phyloP scores from a whole-genome alignment of 768 basidiomycete species.

The Trametes maxima region DNA sequence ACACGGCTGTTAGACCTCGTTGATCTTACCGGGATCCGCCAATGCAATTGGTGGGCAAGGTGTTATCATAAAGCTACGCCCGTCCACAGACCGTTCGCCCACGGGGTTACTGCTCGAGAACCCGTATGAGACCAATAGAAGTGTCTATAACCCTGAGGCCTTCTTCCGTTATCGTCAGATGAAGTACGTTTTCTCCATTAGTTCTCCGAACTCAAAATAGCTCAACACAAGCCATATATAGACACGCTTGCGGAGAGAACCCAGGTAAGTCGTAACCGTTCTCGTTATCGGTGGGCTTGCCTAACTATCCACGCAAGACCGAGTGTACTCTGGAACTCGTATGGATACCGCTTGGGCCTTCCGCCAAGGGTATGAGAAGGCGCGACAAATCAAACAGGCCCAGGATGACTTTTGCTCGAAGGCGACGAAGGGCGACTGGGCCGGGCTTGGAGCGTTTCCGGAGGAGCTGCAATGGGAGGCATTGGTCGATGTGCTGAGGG shows the following conservation, averaged over 20 bases:
- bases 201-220: not conserved
- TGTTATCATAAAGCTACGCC: slow-evolving; percentile 76
- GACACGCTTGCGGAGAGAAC: slow-evolving; percentile 47
- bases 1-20: slow-evolving; percentile 44
- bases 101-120: slow-evolving; percentile 78
- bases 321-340: slow-evolving; percentile 39
- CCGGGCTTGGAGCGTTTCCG: slow-evolving; percentile 57
- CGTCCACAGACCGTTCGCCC: slow-evolving; percentile 69
- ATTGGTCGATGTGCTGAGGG: slow-evolving; percentile 75
- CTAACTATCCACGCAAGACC: slow-evolving; percentile 8
- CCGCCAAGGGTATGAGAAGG: slow-evolving; percentile 70
- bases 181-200: slow-evolving; percentile 48
- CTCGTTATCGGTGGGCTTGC: not conserved
- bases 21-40: slow-evolving; percentile 75
- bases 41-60: slow-evolving; percentile 64
- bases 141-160: slow-evolving; percentile 43
- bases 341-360: slow-evolving; percentile 76
- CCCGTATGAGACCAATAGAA: slow-evolving; percentile 62
- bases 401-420: slow-evolving; percentile 71
- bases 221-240: not conserved
- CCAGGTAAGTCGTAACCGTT: slow-evolving; percentile 39
- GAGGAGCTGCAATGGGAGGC: slow-evolving; percentile 79
- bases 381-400: slow-evolving; percentile 60
- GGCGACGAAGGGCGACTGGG: slow-evolving; percentile 50
- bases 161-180: slow-evolving; percentile 75